Conservation (phyloP, 495 filamentous ascomycete species). For the Lichina pygmaea region DNA sequence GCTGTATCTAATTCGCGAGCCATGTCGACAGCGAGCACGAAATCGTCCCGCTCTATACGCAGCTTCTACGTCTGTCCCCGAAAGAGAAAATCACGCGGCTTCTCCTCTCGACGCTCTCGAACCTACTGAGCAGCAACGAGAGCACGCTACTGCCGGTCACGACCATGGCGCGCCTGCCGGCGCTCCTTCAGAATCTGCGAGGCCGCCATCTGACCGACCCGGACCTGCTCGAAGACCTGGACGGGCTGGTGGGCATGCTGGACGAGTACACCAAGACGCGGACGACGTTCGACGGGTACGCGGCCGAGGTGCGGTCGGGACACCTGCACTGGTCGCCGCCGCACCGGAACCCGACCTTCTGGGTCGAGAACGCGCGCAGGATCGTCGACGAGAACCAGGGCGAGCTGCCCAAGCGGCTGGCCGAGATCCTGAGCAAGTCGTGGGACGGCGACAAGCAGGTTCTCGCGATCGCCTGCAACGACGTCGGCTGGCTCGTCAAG, state of each 20-base stretch:
- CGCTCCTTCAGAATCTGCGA: constrained; percentile 51
- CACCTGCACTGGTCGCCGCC: constrained; percentile 90
- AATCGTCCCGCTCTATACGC: constrained; percentile 68
- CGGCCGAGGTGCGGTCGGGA: constrained; percentile 64
- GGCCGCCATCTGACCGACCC: constrained; percentile 67
- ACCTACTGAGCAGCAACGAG: constrained; percentile 57
- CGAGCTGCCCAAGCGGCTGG: constrained; percentile 54
- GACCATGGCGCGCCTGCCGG: constrained; percentile 56
- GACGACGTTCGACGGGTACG: constrained; percentile 92
- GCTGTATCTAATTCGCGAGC: constrained; percentile 5
- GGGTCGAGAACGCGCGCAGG: constrained; percentile 79
- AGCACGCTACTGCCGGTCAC: constrained; percentile 55
- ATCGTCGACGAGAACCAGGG: constrained; percentile 70
- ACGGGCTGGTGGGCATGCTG: constrained; percentile 44
- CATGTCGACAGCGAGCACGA: constrained; percentile 47
- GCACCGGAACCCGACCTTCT: constrained; percentile 72
- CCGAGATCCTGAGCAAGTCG: constrained; percentile 56
- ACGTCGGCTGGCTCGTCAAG: constrained; percentile 68
- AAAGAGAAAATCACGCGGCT: constrained; percentile 96
- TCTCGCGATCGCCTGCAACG: constrained; percentile 85
- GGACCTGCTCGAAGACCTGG: constrained; percentile 71
- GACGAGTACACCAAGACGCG: constrained; percentile 89
- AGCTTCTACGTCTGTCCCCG: constrained; percentile 68
- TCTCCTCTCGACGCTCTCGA: constrained; percentile 64
- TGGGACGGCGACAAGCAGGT: constrained; percentile 93